Conservation (phyloP, 352 stramenopile species). For the Pythium chondricola region DNA sequence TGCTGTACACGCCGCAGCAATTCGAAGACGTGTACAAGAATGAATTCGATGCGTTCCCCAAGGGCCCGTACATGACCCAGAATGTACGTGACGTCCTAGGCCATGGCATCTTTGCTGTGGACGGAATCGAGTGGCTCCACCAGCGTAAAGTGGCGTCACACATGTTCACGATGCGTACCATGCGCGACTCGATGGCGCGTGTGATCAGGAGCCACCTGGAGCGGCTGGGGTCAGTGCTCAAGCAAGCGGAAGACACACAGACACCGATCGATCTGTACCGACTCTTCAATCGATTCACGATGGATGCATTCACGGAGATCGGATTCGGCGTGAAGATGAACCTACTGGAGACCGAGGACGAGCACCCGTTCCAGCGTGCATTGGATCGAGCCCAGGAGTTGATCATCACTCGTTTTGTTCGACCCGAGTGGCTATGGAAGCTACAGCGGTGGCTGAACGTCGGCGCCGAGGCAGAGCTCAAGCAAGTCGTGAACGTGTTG, state of each 20-base stretch:
- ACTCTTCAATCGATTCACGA: constrained; percentile 40
- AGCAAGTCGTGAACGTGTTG: constrained; percentile 31
- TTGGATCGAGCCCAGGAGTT: constrained; percentile 31
- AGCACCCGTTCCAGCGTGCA: constrained; percentile 47
- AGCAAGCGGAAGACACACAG: constrained; percentile 7
- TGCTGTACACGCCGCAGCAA: constrained; percentile 31
- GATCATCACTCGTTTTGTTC: constrained; percentile 23
- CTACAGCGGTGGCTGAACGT: constrained; percentile 24
- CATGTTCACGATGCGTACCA: constrained; percentile 37
- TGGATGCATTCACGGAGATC: constrained; percentile 51
- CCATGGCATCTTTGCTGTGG: constrained; percentile 48
- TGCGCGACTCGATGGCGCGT: constrained; percentile 46
- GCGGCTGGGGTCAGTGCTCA: constrained; percentile 27
- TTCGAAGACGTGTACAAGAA: constrained; percentile 56
- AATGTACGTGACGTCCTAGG: constrained; percentile 29
- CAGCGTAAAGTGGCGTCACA: constrained; percentile 50
- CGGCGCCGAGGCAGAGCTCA: constrained; percentile 25
- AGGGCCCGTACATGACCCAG: constrained; percentile 27
- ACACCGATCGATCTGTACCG: constrained; percentile 32
- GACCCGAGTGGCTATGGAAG: constrained; percentile 41
- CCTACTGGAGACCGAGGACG: constrained; percentile 27
- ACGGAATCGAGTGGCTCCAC: constrained; percentile 36
- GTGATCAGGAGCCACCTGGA: too few relatives aligned
- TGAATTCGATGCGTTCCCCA: constrained; percentile 69
- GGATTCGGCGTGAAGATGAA: constrained; percentile 47